phyloP scores from a whole-genome alignment of 2,329 filamentous ascomycete species.

The Phialemoniopsis sp. region DNA sequence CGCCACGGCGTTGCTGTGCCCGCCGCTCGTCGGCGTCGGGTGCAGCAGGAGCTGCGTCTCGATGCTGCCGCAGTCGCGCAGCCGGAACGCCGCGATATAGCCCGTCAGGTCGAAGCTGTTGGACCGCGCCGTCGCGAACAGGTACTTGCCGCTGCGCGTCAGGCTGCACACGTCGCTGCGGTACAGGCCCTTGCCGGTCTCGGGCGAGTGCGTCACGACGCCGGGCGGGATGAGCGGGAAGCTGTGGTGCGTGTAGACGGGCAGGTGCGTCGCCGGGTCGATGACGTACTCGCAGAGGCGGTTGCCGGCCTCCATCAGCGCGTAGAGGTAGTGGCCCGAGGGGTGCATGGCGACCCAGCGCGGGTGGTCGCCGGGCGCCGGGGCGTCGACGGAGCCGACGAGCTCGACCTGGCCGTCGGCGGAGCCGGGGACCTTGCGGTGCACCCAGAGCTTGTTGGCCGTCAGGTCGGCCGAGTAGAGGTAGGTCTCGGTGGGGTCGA shows the following conservation, averaged over 20 bases:
- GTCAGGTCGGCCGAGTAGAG: constrained; percentile 77
- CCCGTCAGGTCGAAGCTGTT: constrained; percentile 74
- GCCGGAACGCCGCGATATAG: constrained; percentile 76
- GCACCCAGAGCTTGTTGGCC: constrained; percentile 80
- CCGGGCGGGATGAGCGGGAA: constrained; percentile 80
- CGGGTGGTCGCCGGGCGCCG: constrained; percentile 69
- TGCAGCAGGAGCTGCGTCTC: constrained; percentile 76
- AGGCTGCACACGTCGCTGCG: constrained; percentile 80
- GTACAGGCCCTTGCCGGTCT: constrained; percentile 56
- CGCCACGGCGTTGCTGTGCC: constrained; percentile 83
- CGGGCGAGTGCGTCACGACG: constrained; percentile 40
- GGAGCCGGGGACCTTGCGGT: constrained; percentile 52
- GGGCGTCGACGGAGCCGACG: constrained; percentile 70
- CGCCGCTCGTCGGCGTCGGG: constrained; percentile 81
- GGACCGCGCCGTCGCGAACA: constrained; percentile 80
- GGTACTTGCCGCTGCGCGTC: constrained; percentile 64
- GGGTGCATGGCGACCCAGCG: constrained; percentile 86
- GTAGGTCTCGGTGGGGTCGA: constrained; percentile 65
- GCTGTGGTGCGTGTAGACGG: constrained; percentile 71
- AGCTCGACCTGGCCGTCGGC: constrained; percentile 58
- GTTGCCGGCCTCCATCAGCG: constrained; percentile 87
- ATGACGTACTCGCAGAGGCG: constrained; percentile 77
- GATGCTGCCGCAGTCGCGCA: constrained; percentile 65
- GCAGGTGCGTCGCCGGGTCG: constrained; percentile 67
- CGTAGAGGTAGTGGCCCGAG: constrained; percentile 75